phyloP scores from a whole-genome alignment of 1,284 basidiomycete species.

The Bjerkandera adusta region DNA sequence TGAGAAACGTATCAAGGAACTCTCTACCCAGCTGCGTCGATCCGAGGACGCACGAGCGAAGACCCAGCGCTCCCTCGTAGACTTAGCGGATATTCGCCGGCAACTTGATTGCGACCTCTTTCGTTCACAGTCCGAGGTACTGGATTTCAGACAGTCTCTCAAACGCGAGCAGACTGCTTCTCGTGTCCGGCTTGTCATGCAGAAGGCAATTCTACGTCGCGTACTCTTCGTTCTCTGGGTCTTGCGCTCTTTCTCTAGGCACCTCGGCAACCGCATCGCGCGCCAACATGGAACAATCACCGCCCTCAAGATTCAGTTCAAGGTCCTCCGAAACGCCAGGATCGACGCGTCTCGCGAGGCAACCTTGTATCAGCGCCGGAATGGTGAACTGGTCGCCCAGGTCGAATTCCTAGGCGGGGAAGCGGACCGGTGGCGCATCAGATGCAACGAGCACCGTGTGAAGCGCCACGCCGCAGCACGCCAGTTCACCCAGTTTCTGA shows the following conservation, averaged over 20 bases:
- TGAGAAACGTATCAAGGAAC: background rate
- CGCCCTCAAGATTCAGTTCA: constrained; percentile 9
- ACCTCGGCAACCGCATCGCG: constrained; percentile 4
- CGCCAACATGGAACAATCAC: constrained; percentile 6
- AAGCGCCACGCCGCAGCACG: too few relatives aligned
- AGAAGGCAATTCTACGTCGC: too few relatives aligned
- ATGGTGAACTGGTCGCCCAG: too few relatives aligned
- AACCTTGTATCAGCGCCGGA: too few relatives aligned
- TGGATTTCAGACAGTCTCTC: too few relatives aligned
- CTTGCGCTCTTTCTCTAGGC: constrained; percentile 10
- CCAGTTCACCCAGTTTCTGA: too few relatives aligned
- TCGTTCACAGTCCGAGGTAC: background rate
- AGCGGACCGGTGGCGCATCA: too few relatives aligned
- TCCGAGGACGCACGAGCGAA: background rate
- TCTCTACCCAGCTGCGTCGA: background rate
- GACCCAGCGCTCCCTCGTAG: background rate
- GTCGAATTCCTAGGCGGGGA: too few relatives aligned
- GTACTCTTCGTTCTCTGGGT: constrained; percentile 8
- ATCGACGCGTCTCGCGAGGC: constrained; percentile 1
- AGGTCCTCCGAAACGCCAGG: constrained; percentile 1
- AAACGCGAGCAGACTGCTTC: too few relatives aligned
- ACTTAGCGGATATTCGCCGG: background rate
- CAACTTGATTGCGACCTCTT: background rate
- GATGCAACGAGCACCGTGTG: too few relatives aligned
- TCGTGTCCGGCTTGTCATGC: too few relatives aligned